Evolutionary conservation across 2,329 filamentous ascomycete genomes (phyloP).

Genomic region (Claviceps capensis): DNA sequence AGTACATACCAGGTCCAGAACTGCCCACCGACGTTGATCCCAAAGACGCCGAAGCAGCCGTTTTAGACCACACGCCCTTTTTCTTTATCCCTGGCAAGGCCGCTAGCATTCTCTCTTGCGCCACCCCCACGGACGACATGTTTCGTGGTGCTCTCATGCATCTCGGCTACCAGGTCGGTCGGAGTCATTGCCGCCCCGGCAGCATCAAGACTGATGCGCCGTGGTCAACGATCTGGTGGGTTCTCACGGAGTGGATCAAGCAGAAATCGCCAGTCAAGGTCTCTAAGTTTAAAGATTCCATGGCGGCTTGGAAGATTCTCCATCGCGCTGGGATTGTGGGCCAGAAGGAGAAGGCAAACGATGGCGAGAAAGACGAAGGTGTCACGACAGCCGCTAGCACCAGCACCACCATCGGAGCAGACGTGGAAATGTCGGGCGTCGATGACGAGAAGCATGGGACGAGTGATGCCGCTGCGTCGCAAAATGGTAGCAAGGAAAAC

Average conservation of each 20-base stretch:
- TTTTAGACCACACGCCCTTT: slow-evolving; percentile 66
- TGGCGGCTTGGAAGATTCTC: slow-evolving; percentile 59
- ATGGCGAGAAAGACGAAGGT: not conserved
- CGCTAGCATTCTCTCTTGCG: slow-evolving; percentile 63
- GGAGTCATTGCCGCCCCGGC: slow-evolving; percentile 79
- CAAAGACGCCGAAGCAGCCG: slow-evolving; percentile 40
- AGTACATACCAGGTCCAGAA: slow-evolving; percentile 33
- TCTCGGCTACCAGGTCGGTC: slow-evolving; percentile 68
- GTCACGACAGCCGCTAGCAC: not conserved
- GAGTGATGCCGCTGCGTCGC: slow-evolving; percentile 3
- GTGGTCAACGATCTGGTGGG: slow-evolving; percentile 79
- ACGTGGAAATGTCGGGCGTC: slow-evolving; percentile 28
- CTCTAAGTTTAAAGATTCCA: slow-evolving; percentile 53
- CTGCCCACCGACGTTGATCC: slow-evolving; percentile 24
- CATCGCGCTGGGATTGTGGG: slow-evolving; percentile 23
- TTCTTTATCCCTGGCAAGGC: slow-evolving; percentile 69
- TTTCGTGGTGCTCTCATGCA: slow-evolving; percentile 69
- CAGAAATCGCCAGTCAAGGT: slow-evolving; percentile 69
- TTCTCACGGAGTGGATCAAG: slow-evolving; percentile 83
- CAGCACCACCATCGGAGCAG: not conserved
- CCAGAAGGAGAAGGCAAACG: slow-evolving; percentile 10
- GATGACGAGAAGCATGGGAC: slow-evolving; percentile 9
- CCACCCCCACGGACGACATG: slow-evolving; percentile 64
- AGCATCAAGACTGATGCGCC: slow-evolving; percentile 91
- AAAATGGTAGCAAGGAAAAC: slow-evolving; percentile 8